These are phyloP conservation scores for Anethum foeniculum DNA, from an alignment of 140 eudicot genomes.

Conservation along the genomic window DNA sequence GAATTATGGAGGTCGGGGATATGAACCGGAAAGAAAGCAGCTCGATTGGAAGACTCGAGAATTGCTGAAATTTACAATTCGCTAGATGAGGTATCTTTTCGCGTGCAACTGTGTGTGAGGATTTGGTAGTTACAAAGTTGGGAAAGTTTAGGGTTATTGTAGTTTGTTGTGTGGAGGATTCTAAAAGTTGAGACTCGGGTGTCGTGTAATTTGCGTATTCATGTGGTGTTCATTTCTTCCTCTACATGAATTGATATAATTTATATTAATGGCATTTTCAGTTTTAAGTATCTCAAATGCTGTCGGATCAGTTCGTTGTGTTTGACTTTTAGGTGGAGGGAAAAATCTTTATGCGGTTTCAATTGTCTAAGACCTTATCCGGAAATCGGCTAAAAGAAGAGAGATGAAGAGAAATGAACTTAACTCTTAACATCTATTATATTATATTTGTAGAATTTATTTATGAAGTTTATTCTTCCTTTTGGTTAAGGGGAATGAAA, in stretches of 20 bases:
- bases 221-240: background rate
- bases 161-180: background rate
- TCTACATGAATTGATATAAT: conserved; percentile 1
- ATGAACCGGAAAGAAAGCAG: conserved; percentile 49
- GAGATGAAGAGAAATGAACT: background rate
- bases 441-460: background rate
- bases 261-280: background rate
- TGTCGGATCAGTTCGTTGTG: background rate
- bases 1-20: conserved; percentile 22
- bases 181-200: background rate
- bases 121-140: background rate
- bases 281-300: background rate
- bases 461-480: background rate
- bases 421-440: background rate
- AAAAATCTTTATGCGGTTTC: background rate
- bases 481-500: background rate
- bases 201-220: background rate
- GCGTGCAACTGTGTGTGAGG: background rate
- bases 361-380: background rate
- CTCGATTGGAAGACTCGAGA: conserved; percentile 70
- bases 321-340: background rate
- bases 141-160: conserved; percentile 1
- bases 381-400: background rate
- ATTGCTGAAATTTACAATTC: conserved; percentile 80
- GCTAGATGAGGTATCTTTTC: conserved; percentile 56